Percentiles rank a stretch among this genome's conserved stretches.
phyloP scores from a whole-genome alignment of 306 rosid species.

The Cajanus cajan region DNA sequence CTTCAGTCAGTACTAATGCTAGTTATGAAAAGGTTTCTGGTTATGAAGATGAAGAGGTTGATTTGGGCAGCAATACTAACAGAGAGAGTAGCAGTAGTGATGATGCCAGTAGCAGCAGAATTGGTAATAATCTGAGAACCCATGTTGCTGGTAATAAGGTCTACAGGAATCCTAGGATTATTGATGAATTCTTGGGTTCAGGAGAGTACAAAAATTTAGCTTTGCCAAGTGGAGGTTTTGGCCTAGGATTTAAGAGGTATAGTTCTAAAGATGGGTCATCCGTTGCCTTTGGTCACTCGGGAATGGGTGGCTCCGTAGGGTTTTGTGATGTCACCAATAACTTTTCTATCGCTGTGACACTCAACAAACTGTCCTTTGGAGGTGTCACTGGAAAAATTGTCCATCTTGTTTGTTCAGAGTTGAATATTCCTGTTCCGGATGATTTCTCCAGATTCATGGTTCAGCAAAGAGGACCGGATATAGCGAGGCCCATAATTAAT shows the following conservation, averaged over 20 bases:
- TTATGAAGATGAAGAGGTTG: slow-evolving; percentile 17
- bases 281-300: slow-evolving; percentile 86
- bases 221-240: slow-evolving; percentile 59
- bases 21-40: slow-evolving; percentile 31
- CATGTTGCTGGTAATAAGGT: slow-evolving; percentile 36
- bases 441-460: slow-evolving; percentile 49
- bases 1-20: slow-evolving; percentile 3
- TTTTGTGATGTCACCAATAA: slow-evolving; percentile 64
- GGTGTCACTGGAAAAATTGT: slow-evolving; percentile 60
- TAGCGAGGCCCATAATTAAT: slow-evolving; percentile 64
- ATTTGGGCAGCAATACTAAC: slow-evolving; percentile 23
- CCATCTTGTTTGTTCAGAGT: slow-evolving; percentile 81
- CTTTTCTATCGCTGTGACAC: slow-evolving; percentile 81
- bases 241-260: slow-evolving; percentile 80
- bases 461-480: slow-evolving; percentile 29
- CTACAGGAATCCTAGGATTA: slow-evolving; percentile 61
- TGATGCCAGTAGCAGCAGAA: slow-evolving; percentile 25
- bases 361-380: slow-evolving; percentile 85
- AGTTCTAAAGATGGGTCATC: slow-evolving; percentile 57
- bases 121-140: slow-evolving; percentile 24
- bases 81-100: slow-evolving; percentile 28
- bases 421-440: slow-evolving; percentile 72
- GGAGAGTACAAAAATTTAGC: slow-evolving; percentile 57
- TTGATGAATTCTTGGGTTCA: slow-evolving; percentile 79
- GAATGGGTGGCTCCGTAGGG: slow-evolving; percentile 96